phyloP scores from a whole-genome alignment of 345 rosid genomes.

The Eucalyptus tenuipes region DNA sequence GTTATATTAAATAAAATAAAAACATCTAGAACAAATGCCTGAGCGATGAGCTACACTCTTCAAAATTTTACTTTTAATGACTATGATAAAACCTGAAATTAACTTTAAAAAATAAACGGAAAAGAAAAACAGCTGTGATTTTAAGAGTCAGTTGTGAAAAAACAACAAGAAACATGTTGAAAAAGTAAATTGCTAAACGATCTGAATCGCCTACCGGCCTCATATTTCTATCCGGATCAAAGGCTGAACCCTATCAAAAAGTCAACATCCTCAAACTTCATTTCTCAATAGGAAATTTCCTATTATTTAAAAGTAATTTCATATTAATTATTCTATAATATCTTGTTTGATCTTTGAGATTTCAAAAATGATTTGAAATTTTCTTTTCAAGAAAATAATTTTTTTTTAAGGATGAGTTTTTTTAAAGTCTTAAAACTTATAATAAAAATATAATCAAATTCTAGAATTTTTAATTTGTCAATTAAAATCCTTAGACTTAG shows the following conservation, averaged over 20 bases:
- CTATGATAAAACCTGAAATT: neutral
- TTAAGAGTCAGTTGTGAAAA: neutral
- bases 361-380: neutral
- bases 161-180: too few species aligned
- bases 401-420: accelerated
- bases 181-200: neutral
- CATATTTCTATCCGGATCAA: neutral
- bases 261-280: neutral
- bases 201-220: neutral
- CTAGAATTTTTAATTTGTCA: neutral
- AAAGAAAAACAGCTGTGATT: neutral
- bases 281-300: neutral
- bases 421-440: neutral
- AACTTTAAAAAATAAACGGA: neutral
- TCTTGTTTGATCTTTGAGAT: neutral
- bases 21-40: neutral
- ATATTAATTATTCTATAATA: neutral
- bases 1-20: neutral
- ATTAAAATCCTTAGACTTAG: neutral
- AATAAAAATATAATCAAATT: neutral
- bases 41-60: neutral
- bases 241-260: neutral
- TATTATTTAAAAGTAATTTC: neutral
- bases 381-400: neutral
- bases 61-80: neutral